A percentile compares a stretch with the other conserved stretches of the same genome.
Conservation (phyloP, 176 grass and related monocot species). For the Oropetium thomaeum region DNA sequence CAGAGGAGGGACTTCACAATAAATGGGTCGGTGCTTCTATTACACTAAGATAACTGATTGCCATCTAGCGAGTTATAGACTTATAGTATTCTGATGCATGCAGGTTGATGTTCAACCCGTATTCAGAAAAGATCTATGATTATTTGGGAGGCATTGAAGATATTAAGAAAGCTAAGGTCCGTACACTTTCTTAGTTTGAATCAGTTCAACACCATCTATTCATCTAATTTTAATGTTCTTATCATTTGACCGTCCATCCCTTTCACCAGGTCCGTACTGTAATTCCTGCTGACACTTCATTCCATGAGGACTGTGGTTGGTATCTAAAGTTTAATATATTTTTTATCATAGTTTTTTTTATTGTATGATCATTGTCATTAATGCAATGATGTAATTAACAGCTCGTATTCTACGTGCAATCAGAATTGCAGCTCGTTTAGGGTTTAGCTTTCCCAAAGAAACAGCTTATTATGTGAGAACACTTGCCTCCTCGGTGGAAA, state of each 20-base stretch:
- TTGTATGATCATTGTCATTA: conserved; percentile 31
- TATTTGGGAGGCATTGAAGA: conserved; percentile 93
- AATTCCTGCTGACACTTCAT: conserved; percentile 75
- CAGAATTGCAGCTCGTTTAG: conserved; percentile 96
- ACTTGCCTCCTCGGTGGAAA: conserved; percentile 67
- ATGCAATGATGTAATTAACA: conserved; percentile 57
- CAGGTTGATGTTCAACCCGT: conserved; percentile 97
- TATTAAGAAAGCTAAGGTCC: conserved; percentile 81
- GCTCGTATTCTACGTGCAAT: conserved; percentile 99
- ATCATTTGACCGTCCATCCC: neutral
- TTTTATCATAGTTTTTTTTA: conserved; percentile 17
- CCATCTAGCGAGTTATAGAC: conserved; percentile 3
- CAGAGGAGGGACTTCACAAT: conserved; percentile 88
- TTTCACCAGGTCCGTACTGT: conserved; percentile 75
- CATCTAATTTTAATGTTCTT: conserved; percentile 2
- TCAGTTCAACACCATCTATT: conserved; percentile 5
- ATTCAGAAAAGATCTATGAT: conserved; percentile 87
- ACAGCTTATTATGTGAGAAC: conserved; percentile 92
- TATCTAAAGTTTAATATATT: conserved; percentile 17
- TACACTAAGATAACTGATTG: conserved; percentile 9
- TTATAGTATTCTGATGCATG: conserved; percentile 16
- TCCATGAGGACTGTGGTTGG: conserved; percentile 87
- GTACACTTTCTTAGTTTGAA: conserved; percentile 35
- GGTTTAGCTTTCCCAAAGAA: conserved; percentile 90
- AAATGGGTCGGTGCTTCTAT: conserved; percentile 60